Base-by-base conservation (phyloP, 768 basidiomycete species). In the Melanogaster broomeanus region DNA sequence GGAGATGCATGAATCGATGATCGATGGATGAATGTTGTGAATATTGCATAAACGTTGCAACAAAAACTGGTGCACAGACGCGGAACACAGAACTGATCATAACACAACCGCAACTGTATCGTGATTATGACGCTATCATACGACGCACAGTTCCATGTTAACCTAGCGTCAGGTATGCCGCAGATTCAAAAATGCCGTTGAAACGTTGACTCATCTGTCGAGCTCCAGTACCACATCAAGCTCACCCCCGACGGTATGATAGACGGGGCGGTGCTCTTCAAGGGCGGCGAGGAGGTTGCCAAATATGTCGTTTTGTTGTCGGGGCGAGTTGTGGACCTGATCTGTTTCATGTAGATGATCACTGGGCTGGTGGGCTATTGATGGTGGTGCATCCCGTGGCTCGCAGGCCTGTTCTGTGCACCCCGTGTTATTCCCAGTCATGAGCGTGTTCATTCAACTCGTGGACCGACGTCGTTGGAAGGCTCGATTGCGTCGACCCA, bases 391-490 rank as follows among this genome's bases (percentile, higher is more conserved):
- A 85, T 49, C 76, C 80, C 0, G 56, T 58, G 19, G 80, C 82
- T 1, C 55, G 57, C 15, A 45, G 27, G 4, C 59, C 73, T 0
- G 56, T 58, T 8, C 54, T 74, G 68, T 11, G 56, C 51, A 24
- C 63, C 64, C 60, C 25, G 31, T 65, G 42, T 18, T 53, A 34
- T 55, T 64, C 19, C 53, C 58, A n/a, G 35, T 62, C 43, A 59
- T 56, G 48, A 68, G 52, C 27, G 70, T 73, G 10, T 71, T 74
- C 50, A 68, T 83, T 5, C 81, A 84, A 61, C 70, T 84, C 42
- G 80, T 74, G 2, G 74, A 77, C n/a, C 22, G 83, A 85, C 52
- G 67, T 82, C 27, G 59, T 86, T 28, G 82, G 75, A 5, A 62
- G 80, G 43, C 77, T 79, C 63, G 72, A 72, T 48, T 73, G 68